Evolutionary conservation across 306 rosid species (phyloP), one percentile per base, ranked within the genome.

Genomic region (Prinsepia uniflora): DNA sequence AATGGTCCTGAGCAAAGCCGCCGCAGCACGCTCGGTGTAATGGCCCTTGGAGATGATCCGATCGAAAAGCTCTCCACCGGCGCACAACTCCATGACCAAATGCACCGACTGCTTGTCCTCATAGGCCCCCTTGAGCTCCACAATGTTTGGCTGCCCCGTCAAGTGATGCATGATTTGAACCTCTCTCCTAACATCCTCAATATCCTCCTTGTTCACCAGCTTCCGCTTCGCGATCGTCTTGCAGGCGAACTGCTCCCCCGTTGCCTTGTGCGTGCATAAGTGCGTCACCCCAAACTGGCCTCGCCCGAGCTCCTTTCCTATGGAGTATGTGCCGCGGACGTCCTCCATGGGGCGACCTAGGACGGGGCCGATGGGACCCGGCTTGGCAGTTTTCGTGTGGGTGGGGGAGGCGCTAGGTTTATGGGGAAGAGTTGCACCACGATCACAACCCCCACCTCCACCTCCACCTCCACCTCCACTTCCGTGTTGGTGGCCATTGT

Each of bases 91-190:
- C 99, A 94, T 94, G 4, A 94, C 97, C 77, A 94, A 60, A 80
- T 91, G 95, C 12, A 94, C 96, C 18, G 92, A 83, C 17, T 91
- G 99, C 63, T 94, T 94, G 48, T 94, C 99, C 73, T 94, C 99
- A 45, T 52, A 91, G 14, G 97, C 99, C 8, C 95, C 97, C 9
- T 87, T 78, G 44, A 94, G 99, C 43, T 94, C 97, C 50, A 94
- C 99, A 77, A 91, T 86, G 50, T 94, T 94, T 6, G 80, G 75
- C 41, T 94, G 99, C 0, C 96, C 99, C 0, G 95, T 82, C 57
- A 91, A 80, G 48, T 94, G 99, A 73, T 94, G 96, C 97, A 94
- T 94, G 73, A 94, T 94, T 18, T 94, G 99, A 0, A 94, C 99
- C 89, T 94, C 99, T 62, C 99, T 80, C 72, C 89, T 77, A 6